Percentiles rank a stretch among this genome's conserved stretches.
Evolutionary conservation across 495 filamentous ascomycete genomes (phyloP).

Genomic region (Talaromyces stipitatus): DNA sequence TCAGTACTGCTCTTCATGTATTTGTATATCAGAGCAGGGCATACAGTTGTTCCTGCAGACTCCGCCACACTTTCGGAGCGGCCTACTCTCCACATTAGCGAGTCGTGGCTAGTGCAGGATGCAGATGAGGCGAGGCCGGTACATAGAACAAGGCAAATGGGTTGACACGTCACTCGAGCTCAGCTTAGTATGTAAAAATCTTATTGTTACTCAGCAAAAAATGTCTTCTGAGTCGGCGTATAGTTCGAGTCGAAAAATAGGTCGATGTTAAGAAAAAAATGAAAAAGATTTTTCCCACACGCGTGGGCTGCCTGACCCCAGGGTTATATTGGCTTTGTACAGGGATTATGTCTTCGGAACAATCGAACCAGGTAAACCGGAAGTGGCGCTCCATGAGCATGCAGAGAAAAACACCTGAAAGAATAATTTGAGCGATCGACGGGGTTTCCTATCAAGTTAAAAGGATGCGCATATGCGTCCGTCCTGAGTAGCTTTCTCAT

Average conservation of each 20-base stretch:
- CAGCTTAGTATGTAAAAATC: conserved; percentile 3
- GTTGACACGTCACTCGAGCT: conserved; percentile 5
- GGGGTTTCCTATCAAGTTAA: not conserved
- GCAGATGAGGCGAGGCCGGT: conserved; percentile 6
- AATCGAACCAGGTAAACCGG: not conserved
- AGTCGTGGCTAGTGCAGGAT: conserved; percentile 8
- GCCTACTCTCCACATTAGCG: conserved; percentile 2
- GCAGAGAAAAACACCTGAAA: not conserved
- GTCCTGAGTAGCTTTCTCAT: not conserved
- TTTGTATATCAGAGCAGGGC: not conserved
- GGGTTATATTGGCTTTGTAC: conserved; percentile 4
- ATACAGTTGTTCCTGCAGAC: conserved; percentile 3
- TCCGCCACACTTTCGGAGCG: conserved; percentile 4
- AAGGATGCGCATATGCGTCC: not conserved
- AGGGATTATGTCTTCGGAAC: not conserved
- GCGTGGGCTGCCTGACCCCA: not conserved
- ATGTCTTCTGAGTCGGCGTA: not conserved
- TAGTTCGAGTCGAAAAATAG: not conserved
- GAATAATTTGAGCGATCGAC: conserved; percentile 1
- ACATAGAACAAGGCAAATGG: not conserved
- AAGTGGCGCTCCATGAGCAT: not conserved
- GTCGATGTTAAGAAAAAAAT: not conserved
- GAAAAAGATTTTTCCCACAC: not conserved
- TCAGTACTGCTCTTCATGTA: not conserved
- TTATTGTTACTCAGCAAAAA: not conserved